phyloP scores from a whole-genome alignment of 305 asterid genomes.

The Fraxinus greggii region DNA sequence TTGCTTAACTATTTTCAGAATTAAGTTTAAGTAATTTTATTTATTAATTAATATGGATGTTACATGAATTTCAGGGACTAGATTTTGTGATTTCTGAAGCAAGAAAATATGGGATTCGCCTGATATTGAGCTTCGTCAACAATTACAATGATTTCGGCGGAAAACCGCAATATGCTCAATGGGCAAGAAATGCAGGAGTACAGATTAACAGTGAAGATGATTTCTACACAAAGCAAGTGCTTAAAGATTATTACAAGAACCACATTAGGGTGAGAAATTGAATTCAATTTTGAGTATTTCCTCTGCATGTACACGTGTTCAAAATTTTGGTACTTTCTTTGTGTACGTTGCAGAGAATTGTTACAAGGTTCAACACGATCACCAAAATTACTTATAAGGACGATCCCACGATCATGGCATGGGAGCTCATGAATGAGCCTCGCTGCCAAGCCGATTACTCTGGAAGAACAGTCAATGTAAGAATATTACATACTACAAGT shows the following conservation, averaged over 20 bases:
- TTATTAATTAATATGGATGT: not conserved
- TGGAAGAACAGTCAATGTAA: constrained; percentile 44
- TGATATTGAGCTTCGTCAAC: constrained; percentile 50
- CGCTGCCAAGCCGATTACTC: constrained; percentile 48
- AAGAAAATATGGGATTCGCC: constrained; percentile 30
- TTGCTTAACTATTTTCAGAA: not conserved
- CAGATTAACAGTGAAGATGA: constrained; percentile 49
- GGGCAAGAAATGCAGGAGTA: constrained; percentile 48
- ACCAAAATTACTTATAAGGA: constrained; percentile 40
- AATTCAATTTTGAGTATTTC: not conserved
- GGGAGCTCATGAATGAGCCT: constrained; percentile 65
- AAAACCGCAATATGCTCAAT: constrained; percentile 42
- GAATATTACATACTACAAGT: not conserved
- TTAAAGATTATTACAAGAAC: constrained; percentile 59
- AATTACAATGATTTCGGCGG: constrained; percentile 63
- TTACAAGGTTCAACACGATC: constrained; percentile 45
- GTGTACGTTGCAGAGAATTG: constrained; percentile 32
- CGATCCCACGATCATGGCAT: constrained; percentile 58
- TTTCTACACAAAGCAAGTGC: constrained; percentile 59
- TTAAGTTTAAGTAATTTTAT: not conserved
- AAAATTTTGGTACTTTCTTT: not conserved
- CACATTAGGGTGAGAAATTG: constrained; percentile 40
- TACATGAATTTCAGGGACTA: constrained; percentile 33
- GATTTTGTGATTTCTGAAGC: constrained; percentile 59
- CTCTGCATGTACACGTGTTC: not conserved